Evolutionary conservation across 1,284 basidiomycete species (phyloP), one percentile per base, ranked within the genome.

Genomic region (Cryptococcus hybrid): DNA sequence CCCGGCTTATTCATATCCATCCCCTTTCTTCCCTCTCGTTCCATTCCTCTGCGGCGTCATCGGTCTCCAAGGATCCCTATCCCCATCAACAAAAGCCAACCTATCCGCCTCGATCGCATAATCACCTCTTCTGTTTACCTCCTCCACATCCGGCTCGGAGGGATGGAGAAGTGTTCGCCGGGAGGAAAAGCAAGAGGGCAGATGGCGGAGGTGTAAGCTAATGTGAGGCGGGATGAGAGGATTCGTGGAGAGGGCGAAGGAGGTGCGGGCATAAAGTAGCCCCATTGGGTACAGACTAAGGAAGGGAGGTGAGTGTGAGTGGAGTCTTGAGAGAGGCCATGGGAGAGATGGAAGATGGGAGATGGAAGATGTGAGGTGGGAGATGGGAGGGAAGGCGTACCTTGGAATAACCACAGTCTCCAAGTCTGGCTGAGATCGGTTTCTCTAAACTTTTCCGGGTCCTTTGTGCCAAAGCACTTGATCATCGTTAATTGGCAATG

Each of bases 361-460:
- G 30, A 5, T 34, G 5, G n/a, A 36, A 13, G 30, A n/a, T 15
- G 7, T 1, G 36, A 0, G 5, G 43, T 11, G 11, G 6, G 3
- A 8, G 1, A 42, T 15, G 46, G 37, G 34, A 34, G 30, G 30
- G 8, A 7, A 3, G 3, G 54, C 68, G 15, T 40, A 74, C 72
- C 70, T 76, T 96, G 93, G 83, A 92, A 98, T 2, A 83, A 74
- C 94, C 94, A 98, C 9, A 89, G 80, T 46, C 92, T 83, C 90
- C 91, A 94, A 0, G 82, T 83, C 71, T 89, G 83, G 57, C 84
- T 80, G 6, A 90, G 77, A 11, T 82, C 83, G 0, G 83, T 84
- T 11, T 82, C 80, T 60, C 83, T 82, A 77, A 85, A 95, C 64
- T 84, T 81, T 1, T 80, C 67, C 63, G 88, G 87, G 64, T 95